A percentile compares a stretch with the other conserved stretches of the same genome.
These are phyloP conservation scores for Candida succiphila DNA, from an alignment of 805 yeast species.

Conservation along the genomic window DNA sequence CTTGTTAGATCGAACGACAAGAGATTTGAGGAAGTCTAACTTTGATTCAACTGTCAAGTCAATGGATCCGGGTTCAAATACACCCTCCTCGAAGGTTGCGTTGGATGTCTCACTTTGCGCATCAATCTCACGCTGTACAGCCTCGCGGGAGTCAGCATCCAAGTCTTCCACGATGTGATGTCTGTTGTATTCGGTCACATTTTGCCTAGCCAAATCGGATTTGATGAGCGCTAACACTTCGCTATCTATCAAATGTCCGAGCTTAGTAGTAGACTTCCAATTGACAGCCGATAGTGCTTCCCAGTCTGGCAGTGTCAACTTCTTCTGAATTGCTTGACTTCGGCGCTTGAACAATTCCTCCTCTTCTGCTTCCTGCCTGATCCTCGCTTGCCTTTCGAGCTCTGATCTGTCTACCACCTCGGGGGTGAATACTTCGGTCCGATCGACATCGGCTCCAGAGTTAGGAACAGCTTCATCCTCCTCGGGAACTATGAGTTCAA, in stretches of 20 bases:
- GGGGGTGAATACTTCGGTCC: too few relatives aligned
- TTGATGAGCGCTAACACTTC: slow-evolving; percentile 28
- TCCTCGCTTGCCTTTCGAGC: slow-evolving; percentile 13
- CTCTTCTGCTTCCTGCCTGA: slow-evolving; percentile 6
- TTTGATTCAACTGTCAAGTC: background rate
- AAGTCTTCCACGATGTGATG: slow-evolving; percentile 18
- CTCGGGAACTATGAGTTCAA: slow-evolving; percentile 28
- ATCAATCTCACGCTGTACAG: slow-evolving; percentile 14
- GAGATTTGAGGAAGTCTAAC: background rate
- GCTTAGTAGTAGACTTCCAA: slow-evolving; percentile 5
- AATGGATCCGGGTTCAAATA: background rate
- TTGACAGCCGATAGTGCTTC: background rate
- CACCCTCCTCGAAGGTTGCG: background rate
- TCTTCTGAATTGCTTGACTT: slow-evolving; percentile 38
- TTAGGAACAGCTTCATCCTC: slow-evolving; percentile 16
- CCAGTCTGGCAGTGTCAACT: slow-evolving; percentile 19
- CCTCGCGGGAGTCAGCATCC: slow-evolving; percentile 17
- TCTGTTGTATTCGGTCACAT: slow-evolving; percentile 11
- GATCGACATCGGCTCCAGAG: too few relatives aligned
- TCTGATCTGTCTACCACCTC: background rate
- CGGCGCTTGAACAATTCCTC: slow-evolving; percentile 21
- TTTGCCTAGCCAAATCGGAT: slow-evolving; percentile 30
- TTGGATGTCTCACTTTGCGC: slow-evolving; percentile 3
- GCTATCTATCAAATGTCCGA: slow-evolving; percentile 10
- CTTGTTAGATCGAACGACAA: slow-evolving; percentile 10